Evolutionary conservation across 1,284 basidiomycete genomes (phyloP).

Genomic region (Inonotus obliquus): DNA sequence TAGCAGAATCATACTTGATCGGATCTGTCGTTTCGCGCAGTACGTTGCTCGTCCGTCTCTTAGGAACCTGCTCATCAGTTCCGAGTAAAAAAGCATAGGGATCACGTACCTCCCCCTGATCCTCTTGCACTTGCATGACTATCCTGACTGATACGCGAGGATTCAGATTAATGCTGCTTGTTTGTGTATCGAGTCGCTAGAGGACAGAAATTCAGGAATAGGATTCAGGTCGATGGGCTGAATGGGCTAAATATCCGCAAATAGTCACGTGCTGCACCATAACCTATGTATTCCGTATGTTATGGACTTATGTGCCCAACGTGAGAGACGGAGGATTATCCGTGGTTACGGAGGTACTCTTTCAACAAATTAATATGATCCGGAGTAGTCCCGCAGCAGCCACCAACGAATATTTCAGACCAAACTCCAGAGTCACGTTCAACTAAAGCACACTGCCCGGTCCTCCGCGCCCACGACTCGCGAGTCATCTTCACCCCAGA

Average conservation of each 20-base stretch:
- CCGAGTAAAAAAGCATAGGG: neutral
- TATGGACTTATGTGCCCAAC: too few relatives aligned
- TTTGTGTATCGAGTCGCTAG: too few relatives aligned
- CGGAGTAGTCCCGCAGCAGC: conserved; percentile 66
- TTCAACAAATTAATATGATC: conserved; percentile 40
- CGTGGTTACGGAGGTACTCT: neutral
- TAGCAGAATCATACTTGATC: conserved; percentile 39
- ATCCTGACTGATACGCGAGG: too few relatives aligned
- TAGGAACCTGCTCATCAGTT: neutral
- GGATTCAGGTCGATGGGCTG: too few relatives aligned
- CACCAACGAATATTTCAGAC: conserved; percentile 59
- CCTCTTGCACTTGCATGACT: too few relatives aligned
- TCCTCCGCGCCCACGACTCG: conserved; percentile 40
- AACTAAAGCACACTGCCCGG: conserved; percentile 31
- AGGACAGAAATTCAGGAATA: too few relatives aligned
- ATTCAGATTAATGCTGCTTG: too few relatives aligned
- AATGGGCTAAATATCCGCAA: neutral
- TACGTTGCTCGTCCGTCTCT: neutral
- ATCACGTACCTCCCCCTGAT: neutral
- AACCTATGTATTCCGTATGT: too few relatives aligned
- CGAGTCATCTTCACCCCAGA: conserved; percentile 8
- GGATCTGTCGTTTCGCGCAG: neutral
- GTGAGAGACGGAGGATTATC: too few relatives aligned
- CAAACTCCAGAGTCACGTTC: conserved; percentile 33
- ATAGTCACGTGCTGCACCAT: neutral